Evolutionary conservation across 257 asterid species (phyloP).

Genomic region (Plantago major): DNA sequence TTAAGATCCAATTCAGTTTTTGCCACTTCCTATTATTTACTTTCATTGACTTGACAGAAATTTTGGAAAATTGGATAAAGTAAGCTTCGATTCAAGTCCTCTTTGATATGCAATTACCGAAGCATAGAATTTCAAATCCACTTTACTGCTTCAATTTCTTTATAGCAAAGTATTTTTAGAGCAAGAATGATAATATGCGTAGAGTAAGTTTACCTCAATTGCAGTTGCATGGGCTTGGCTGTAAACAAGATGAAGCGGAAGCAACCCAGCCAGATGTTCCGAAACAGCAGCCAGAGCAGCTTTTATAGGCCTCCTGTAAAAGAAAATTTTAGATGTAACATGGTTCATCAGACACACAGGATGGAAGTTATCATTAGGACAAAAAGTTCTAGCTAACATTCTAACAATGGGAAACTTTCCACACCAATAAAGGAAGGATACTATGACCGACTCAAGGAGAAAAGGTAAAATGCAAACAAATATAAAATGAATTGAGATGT

Average conservation of each 20-base stretch:
- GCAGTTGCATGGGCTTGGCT: constrained; percentile 96
- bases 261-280: constrained; percentile 91
- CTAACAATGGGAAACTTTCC: constrained; percentile 2
- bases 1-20: too few species aligned
- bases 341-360: constrained; percentile 10
- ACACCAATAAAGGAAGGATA: constrained; percentile 9
- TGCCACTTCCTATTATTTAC: too few species aligned
- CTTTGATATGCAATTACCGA: too few species aligned
- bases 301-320: constrained; percentile 82
- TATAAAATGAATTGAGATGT: not conserved
- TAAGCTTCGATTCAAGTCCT: too few species aligned
- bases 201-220: constrained; percentile 55
- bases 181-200: constrained; percentile 8
- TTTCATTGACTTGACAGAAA: too few species aligned
- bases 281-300: constrained; percentile 95
- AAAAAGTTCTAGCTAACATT: not conserved
- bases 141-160: too few species aligned
- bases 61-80: too few species aligned
- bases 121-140: too few species aligned
- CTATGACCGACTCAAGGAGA: constrained; percentile 3
- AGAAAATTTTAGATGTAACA: constrained; percentile 22
- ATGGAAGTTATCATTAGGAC: not conserved
- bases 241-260: constrained; percentile 96
- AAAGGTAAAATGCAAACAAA: not conserved
- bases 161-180: not conserved